Conservation (phyloP, 768 basidiomycete genomes). For the Amanita fuliginea region DNA sequence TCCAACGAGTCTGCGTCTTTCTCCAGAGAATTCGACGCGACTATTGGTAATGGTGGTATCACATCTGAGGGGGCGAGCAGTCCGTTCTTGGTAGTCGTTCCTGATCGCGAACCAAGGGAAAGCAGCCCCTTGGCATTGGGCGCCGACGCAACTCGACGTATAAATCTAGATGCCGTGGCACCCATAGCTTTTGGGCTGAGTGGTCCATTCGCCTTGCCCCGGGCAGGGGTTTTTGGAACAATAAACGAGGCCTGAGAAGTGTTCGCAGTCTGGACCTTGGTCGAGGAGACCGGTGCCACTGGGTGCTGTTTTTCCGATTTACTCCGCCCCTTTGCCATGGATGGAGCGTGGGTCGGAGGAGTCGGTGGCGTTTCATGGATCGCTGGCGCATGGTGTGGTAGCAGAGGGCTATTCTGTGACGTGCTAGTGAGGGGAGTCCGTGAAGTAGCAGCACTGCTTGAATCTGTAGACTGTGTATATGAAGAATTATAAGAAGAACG, state of each 20-base stretch:
- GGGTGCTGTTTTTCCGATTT: conserved; percentile 35
- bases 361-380: conserved; percentile 28
- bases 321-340: neutral
- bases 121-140: conserved; percentile 95
- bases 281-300: conserved; percentile 15
- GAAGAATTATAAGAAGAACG: conserved; percentile 76
- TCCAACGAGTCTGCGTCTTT: conserved; percentile 65
- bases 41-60: conserved; percentile 44
- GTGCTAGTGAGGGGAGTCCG: conserved; percentile 17
- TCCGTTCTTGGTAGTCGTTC: conserved; percentile 63
- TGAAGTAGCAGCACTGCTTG: conserved; percentile 28
- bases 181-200: conserved; percentile 61
- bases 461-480: conserved; percentile 66
- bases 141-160: conserved; percentile 91
- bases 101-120: conserved; percentile 42
- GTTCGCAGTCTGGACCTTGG: conserved; percentile 30
- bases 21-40: conserved; percentile 37
- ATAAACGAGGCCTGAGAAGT: conserved; percentile 36
- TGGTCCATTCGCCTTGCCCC: conserved; percentile 39
- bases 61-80: conserved; percentile 61
- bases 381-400: conserved; percentile 23
- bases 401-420: conserved; percentile 13
- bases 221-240: conserved; percentile 23
- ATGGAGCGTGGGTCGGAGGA: conserved; percentile 1
- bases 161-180: conserved; percentile 75